Conservation (phyloP, 192 early-diverging fungal species). For the Cetraspora pellucida region DNA sequence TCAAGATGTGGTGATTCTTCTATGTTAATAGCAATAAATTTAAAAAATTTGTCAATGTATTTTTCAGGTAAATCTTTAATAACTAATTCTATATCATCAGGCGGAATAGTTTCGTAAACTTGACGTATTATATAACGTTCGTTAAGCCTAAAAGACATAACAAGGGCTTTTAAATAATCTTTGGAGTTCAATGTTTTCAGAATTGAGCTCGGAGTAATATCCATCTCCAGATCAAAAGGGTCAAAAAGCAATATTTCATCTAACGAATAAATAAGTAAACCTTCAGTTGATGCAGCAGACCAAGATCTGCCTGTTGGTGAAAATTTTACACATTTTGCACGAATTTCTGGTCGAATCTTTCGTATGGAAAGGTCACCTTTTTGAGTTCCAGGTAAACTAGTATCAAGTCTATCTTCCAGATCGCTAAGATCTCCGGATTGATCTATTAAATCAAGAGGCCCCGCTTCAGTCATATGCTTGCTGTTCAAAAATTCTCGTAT, state of each 20-base stretch:
- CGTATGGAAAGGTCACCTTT: constrained; percentile 83
- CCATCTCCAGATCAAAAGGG: constrained; percentile 96
- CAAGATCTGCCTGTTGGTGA: constrained; percentile 93
- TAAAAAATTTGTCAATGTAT: constrained; percentile 84
- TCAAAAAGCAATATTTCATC: constrained; percentile 94
- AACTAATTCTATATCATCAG: constrained; percentile 72
- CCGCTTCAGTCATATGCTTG: constrained; percentile 93
- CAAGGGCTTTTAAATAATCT: constrained; percentile 85
- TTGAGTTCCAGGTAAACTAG: constrained; percentile 84
- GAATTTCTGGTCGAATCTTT: constrained; percentile 74
- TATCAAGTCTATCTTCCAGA: constrained; percentile 79
- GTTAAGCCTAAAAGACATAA: constrained; percentile 94
- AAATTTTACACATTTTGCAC: constrained; percentile 86
- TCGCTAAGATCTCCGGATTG: constrained; percentile 86
- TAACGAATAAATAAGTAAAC: constrained; percentile 91
- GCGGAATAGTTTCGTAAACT: constrained; percentile 82
- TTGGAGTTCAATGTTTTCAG: constrained; percentile 69
- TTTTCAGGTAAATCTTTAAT: constrained; percentile 81
- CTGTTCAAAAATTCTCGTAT: constrained; percentile 88
- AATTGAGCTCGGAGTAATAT: constrained; percentile 91
- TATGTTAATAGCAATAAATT: constrained; percentile 78
- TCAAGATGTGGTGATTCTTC: constrained; percentile 85
- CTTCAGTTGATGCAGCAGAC: constrained; percentile 96
- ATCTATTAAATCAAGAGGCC: constrained; percentile 78
- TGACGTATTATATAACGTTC: constrained; percentile 75